phyloP scores from a whole-genome alignment of 257 asterid genomes.

The Solanum chmielewskii region DNA sequence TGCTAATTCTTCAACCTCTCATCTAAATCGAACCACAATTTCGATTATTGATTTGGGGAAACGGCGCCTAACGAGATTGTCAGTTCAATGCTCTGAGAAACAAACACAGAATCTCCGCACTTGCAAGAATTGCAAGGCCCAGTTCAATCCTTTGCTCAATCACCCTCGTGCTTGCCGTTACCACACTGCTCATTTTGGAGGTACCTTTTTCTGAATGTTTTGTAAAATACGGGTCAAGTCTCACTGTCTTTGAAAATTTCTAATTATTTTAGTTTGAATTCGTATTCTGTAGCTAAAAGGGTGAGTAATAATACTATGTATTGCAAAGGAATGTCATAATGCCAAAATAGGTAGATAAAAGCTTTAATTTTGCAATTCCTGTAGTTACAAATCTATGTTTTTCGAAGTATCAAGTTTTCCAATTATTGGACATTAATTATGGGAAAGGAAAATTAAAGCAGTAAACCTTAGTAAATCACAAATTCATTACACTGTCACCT shows the following conservation, averaged over 20 bases:
- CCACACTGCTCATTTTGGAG: slow-evolving; percentile 94
- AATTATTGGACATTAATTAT: background rate
- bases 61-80: slow-evolving; percentile 12
- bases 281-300: background rate
- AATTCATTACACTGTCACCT: background rate
- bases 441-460: background rate
- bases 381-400: background rate
- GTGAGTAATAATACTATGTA: background rate
- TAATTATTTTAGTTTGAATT: background rate
- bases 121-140: slow-evolving; percentile 79
- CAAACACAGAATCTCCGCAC: slow-evolving; percentile 37
- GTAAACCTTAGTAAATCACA: background rate
- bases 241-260: background rate
- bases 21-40: background rate
- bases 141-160: slow-evolving; percentile 76
- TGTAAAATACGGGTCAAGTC: background rate
- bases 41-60: slow-evolving; percentile 4
- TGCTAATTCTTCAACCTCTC: slow-evolving; percentile 1
- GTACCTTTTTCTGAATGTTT: slow-evolving; percentile 15
- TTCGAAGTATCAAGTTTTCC: background rate
- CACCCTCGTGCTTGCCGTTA: slow-evolving; percentile 76
- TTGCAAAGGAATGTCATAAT: background rate
- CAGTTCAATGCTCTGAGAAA: slow-evolving; percentile 40
- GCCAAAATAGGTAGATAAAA: background rate
- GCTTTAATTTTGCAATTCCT: background rate